Base-by-base conservation (phyloP, 2,329 filamentous ascomycete genomes). In the Fusarium sp. region DNA sequence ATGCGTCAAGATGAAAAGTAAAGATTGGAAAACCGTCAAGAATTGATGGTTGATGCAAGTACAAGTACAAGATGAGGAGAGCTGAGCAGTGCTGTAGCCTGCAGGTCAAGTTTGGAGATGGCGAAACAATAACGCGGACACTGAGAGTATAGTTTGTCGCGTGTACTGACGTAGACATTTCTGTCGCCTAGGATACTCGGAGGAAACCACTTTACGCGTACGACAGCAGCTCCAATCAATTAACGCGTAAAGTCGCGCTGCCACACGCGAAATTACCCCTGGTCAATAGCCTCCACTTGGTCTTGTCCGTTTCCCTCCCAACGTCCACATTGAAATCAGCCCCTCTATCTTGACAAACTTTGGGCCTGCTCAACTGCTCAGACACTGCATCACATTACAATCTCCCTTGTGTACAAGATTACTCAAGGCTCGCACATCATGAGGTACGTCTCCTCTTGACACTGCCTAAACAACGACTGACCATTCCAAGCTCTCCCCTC, bases 401-500 rank as follows among this genome's bases (percentile, higher is more conserved):
- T 46, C 62, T 53, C 50, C 34, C 19, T 31, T 38, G 35, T 24
- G 31, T 29, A 8, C 15, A 50, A 26, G 35, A 58, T 58, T 42
- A 48, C 24, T 25, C 34, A 19, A 55, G 48, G 50, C 35, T 28
- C 12, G 46, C 12, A 6, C 54, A 65, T 22, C 7, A 67, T 67
- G 61, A 67, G 60, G 64, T 48, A 46, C 24, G 40, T 28, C 35
- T 7, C 6, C 35, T n/a, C 4, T 36, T 28, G 13, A 32, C 8
- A 5, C 29, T 13, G 4, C 0, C 3, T 7, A 41, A 34, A n/a
- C 19, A 52, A 28, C 3, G 29, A 15, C 67, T 68, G 36, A 70
- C 64, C 22, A 11, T 5, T 29, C 44, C 24, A 73, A 96, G 91
- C 82, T 96, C 92, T 76, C 93, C 93, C 75, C 84, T 96, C 60